Evolutionary conservation across 2,329 filamentous ascomycete species (phyloP).

Genomic region (Hymenoscyphus repandus): DNA sequence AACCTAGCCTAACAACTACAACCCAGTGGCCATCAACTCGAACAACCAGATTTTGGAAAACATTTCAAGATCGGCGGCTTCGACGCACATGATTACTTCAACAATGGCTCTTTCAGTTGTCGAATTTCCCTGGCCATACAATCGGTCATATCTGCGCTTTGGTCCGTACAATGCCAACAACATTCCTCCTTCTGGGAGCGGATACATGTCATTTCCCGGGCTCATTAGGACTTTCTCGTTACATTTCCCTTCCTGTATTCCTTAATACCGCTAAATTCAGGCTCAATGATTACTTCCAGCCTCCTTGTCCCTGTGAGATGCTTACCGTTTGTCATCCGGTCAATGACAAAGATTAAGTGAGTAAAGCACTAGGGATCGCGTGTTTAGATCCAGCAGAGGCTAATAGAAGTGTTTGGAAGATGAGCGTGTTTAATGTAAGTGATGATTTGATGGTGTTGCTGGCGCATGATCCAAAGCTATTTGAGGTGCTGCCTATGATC

Average conservation of each 20-base stretch:
- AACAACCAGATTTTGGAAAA: conserved; percentile 6
- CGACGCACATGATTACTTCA: conserved; percentile 45
- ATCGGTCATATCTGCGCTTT: conserved; percentile 45
- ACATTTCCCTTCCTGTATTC: conserved; percentile 45
- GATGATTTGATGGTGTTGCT: conserved; percentile 39
- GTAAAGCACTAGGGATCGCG: background rate
- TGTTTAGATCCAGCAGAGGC: conserved; percentile 10
- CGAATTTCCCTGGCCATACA: conserved; percentile 37
- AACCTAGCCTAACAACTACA: background rate
- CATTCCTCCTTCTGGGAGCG: conserved; percentile 44
- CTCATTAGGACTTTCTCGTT: conserved; percentile 48
- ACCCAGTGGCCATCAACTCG: background rate
- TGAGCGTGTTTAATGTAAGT: conserved; percentile 40
- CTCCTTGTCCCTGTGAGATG: conserved; percentile 5
- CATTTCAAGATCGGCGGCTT: conserved; percentile 37
- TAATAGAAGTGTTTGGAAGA: conserved; percentile 34
- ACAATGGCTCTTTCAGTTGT: conserved; percentile 47
- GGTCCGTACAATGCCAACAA: conserved; percentile 36
- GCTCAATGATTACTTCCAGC: background rate
- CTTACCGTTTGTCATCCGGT: background rate
- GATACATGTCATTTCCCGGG: conserved; percentile 37
- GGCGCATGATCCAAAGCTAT: conserved; percentile 40
- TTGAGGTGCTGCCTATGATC: conserved; percentile 41
- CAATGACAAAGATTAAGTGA: background rate
- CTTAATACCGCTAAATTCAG: background rate